Evolutionary conservation across 139 green algal genomes (phyloP).

Genomic region (Volvox reticuliferus): DNA sequence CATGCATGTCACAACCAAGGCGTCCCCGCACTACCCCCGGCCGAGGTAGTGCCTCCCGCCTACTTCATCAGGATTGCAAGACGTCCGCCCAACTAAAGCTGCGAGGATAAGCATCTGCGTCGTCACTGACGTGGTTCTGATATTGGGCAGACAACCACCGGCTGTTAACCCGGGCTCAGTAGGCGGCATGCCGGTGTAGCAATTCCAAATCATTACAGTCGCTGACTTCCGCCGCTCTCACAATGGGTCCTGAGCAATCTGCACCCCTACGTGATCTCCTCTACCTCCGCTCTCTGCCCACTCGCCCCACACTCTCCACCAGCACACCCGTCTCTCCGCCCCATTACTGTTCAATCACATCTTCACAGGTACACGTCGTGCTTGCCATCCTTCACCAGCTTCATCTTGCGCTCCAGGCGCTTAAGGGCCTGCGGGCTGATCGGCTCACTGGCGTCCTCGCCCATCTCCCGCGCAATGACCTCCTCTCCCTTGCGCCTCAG

Average conservation of each 20-base stretch:
- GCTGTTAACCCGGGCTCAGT: background rate
- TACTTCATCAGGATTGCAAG: too few relatives aligned
- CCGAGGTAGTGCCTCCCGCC: too few relatives aligned
- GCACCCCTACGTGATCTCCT: background rate
- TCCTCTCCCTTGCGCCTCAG: constrained; percentile 60
- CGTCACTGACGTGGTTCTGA: too few relatives aligned
- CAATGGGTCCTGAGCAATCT: background rate
- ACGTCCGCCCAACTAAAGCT: too few relatives aligned
- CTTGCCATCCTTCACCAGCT: constrained; percentile 71
- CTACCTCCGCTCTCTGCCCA: background rate
- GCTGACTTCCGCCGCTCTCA: background rate
- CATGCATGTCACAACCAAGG: too few relatives aligned
- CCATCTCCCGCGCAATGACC: constrained; percentile 64
- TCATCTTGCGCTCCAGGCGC: constrained; percentile 72
- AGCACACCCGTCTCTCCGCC: background rate
- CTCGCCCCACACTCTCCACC: background rate
- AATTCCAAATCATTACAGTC: too few relatives aligned
- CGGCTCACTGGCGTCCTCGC: constrained; percentile 38
- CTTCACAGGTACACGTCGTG: constrained; percentile 80
- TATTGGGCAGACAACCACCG: background rate
- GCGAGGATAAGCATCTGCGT: too few relatives aligned
- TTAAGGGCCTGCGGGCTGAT: constrained; percentile 60
- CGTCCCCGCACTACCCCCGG: too few relatives aligned
- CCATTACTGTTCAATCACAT: background rate
- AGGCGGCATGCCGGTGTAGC: too few relatives aligned